Evolutionary conservation across 129 eudicot species (phyloP).

Genomic region (Helianthus tuberosus): DNA sequence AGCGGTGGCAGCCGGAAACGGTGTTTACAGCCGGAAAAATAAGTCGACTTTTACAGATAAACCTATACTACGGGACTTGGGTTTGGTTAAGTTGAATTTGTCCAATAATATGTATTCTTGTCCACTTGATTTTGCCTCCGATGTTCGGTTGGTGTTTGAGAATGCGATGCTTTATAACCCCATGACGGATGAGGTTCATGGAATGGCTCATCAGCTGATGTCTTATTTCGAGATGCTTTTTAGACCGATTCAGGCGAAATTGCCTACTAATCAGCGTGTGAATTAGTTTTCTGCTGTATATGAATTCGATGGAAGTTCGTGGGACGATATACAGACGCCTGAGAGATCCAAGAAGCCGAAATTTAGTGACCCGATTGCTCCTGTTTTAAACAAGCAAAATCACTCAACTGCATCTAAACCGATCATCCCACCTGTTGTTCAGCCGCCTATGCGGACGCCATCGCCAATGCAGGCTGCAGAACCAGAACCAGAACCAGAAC

Average conservation of each 20-base stretch:
- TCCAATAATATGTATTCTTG: too few relatives aligned
- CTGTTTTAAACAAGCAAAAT: conserved; percentile 39
- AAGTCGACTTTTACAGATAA: too few relatives aligned
- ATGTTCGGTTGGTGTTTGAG: too few relatives aligned
- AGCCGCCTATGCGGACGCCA: conserved; percentile 48
- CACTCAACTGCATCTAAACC: conserved; percentile 38
- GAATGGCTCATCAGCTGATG: conserved; percentile 64
- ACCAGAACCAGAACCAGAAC: conserved; percentile 19
- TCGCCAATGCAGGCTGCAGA: conserved; percentile 61
- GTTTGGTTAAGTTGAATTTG: too few relatives aligned
- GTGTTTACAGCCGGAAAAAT: too few relatives aligned
- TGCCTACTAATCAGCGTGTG: conserved; percentile 19
- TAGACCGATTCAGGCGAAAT: conserved; percentile 58
- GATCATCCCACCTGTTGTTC: conserved; percentile 26
- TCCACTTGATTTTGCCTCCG: too few relatives aligned
- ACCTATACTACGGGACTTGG: too few relatives aligned
- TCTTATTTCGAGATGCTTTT: conserved; percentile 64
- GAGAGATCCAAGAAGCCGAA: conserved; percentile 55
- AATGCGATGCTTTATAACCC: conserved; percentile 55
- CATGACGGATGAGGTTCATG: conserved; percentile 64
- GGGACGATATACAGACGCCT: conserved; percentile 61
- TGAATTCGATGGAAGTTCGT: conserved; percentile 73
- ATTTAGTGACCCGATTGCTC: conserved; percentile 24
- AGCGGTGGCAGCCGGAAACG: too few relatives aligned
- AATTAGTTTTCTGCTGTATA: conserved; percentile 35